Conservation (phyloP, 2,329 filamentous ascomycete genomes). For the Trichoderma guizhouense region DNA sequence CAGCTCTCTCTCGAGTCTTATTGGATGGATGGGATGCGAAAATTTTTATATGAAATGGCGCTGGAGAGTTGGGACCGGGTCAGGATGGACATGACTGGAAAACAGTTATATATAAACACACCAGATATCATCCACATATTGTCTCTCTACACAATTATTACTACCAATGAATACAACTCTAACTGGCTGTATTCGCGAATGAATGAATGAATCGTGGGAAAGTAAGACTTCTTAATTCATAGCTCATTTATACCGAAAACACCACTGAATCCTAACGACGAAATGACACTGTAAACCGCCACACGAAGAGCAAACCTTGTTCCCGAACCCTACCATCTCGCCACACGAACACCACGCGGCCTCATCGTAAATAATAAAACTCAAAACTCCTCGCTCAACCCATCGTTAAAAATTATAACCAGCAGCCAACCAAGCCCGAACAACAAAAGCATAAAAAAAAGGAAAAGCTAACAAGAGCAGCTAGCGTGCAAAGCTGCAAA, state of each 20-base stretch:
- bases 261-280: not conserved
- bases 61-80: not conserved
- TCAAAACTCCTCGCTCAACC: conserved; percentile 7
- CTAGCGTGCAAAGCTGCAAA: not conserved
- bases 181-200: not conserved
- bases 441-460: not conserved
- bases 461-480: not conserved
- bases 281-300: not conserved
- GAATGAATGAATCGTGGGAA: not conserved
- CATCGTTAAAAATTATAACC: not conserved
- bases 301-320: not conserved
- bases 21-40: not conserved
- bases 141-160: not conserved
- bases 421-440: not conserved
- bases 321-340: not conserved
- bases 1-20: not conserved
- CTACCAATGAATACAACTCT: not conserved
- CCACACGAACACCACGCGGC: not conserved
- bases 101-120: not conserved
- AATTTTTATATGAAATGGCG: not conserved
- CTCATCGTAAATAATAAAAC: not conserved
- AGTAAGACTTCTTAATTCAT: not conserved
- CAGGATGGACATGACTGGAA: not conserved
- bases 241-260: not conserved
- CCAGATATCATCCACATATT: not conserved